Percentiles rank a stretch among this genome's conserved stretches.
These are phyloP conservation scores for Pleurotus djamor DNA, from an alignment of 768 basidiomycete genomes.

Conservation along the genomic window DNA sequence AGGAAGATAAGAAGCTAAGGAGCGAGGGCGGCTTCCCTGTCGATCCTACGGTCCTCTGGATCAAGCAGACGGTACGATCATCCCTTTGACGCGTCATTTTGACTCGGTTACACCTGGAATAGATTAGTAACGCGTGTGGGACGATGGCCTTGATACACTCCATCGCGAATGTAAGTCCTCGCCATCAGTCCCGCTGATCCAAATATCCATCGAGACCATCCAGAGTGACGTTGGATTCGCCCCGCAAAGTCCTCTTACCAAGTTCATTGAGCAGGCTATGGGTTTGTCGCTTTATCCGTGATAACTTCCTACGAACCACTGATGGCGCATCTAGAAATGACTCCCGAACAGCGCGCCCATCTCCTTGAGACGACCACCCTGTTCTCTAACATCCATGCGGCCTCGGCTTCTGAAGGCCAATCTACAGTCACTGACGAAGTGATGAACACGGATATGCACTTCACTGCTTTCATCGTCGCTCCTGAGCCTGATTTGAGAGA, in stretches of 20 bases:
- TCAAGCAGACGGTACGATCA: conserved; percentile 82
- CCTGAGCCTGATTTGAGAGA: conserved; percentile 38
- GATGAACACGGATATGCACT: conserved; percentile 78
- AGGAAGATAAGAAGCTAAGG: conserved; percentile 59
- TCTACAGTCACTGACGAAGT: conserved; percentile 54
- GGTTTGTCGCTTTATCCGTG: conserved; percentile 9
- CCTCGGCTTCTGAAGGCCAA: conserved; percentile 70
- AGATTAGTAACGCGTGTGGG: conserved; percentile 87
- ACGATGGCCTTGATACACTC: conserved; percentile 46
- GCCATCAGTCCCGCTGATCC: conserved; percentile 68
- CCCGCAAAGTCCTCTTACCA: conserved; percentile 58
- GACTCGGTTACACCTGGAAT: neutral
- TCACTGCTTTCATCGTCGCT: conserved; percentile 82
- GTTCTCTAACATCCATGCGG: conserved; percentile 76
- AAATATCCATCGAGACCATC: conserved; percentile 63
- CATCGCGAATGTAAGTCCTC: neutral
- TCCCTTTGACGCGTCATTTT: neutral
- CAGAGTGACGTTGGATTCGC: conserved; percentile 57
- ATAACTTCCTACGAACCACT: neutral
- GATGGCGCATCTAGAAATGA: conserved; percentile 42
- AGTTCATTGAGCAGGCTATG: conserved; percentile 65
- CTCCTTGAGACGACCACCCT: conserved; percentile 74
- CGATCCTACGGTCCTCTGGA: conserved; percentile 75
- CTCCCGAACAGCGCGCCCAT: conserved; percentile 71
- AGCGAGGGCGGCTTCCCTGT: conserved; percentile 41